phyloP scores from a whole-genome alignment of 2,329 filamentous ascomycete species.

The Colletotrichum tanaceti region DNA sequence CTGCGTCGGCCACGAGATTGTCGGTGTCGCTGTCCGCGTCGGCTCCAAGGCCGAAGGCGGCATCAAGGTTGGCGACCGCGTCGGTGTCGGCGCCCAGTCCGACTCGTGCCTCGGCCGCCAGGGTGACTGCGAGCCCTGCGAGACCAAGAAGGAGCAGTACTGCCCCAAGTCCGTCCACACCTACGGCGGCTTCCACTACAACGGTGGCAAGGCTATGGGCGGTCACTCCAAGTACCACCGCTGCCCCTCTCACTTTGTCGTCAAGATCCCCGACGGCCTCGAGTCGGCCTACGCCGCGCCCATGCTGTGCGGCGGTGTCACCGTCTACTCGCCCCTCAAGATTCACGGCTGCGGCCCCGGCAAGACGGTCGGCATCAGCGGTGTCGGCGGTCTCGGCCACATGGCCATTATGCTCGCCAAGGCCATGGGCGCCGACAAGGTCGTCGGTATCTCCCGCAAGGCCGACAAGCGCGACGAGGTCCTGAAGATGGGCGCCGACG shows the following conservation, averaged over 20 bases:
- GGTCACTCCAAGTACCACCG: constrained; percentile 57
- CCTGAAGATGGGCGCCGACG: constrained; percentile 67
- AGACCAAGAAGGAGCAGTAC: constrained; percentile 56
- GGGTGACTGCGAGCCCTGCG: constrained; percentile 53
- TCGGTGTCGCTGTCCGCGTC: constrained; percentile 57
- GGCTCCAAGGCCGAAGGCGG: constrained; percentile 55
- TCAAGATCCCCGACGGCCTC: constrained; percentile 59
- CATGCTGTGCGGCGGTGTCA: constrained; percentile 78
- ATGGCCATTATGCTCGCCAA: constrained; percentile 76
- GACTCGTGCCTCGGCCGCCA: constrained; percentile 58
- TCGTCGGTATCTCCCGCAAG: constrained; percentile 69
- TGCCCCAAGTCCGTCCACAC: constrained; percentile 53
- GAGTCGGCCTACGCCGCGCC: constrained; percentile 62
- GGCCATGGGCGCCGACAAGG: constrained; percentile 71
- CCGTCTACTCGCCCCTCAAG: constrained; percentile 71
- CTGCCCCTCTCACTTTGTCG: constrained; percentile 58
- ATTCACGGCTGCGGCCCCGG: constrained; percentile 74
- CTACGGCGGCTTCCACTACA: constrained; percentile 60
- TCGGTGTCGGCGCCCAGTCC: constrained; percentile 69
- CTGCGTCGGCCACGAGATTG: constrained; percentile 54
- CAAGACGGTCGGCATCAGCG: constrained; percentile 74
- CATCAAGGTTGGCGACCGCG: constrained; percentile 68
- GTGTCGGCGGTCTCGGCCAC: constrained; percentile 76
- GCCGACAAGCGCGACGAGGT: constrained; percentile 66
- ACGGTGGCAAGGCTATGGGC: constrained; percentile 41